Percentiles rank a stretch among this genome's conserved stretches.
These are phyloP conservation scores for Sporothrix phasma DNA, from an alignment of 2,329 filamentous ascomycete genomes.

Conservation along the genomic window DNA sequence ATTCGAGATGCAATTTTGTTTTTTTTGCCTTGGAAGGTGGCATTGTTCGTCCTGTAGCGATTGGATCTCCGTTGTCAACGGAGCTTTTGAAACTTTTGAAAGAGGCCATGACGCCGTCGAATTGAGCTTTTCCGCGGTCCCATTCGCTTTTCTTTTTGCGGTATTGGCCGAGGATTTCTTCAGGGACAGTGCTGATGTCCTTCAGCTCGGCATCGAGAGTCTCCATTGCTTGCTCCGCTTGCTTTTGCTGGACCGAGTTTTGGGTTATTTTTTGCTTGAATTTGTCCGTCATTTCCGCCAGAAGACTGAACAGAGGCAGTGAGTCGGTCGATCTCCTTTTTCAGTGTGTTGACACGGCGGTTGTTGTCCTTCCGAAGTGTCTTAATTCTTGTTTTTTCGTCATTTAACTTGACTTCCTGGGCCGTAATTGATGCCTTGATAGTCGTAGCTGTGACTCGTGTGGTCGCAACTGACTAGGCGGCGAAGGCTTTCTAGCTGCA, in stretches of 20 bases:
- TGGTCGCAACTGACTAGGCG: constrained; percentile 45
- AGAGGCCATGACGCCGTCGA: constrained; percentile 45
- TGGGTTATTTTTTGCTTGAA: constrained; percentile 65
- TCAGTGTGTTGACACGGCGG: constrained; percentile 53
- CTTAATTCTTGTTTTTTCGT: constrained; percentile 60
- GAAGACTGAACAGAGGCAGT: constrained; percentile 56
- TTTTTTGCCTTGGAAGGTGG: constrained; percentile 53
- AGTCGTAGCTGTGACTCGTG: constrained; percentile 67
- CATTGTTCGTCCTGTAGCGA: constrained; percentile 54
- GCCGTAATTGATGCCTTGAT: constrained; percentile 66
- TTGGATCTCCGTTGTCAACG: constrained; percentile 53
- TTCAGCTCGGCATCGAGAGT: constrained; percentile 50
- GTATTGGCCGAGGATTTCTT: constrained; percentile 49
- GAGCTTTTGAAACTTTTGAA: constrained; percentile 50
- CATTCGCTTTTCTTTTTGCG: constrained; percentile 43
- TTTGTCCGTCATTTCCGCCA: constrained; percentile 66
- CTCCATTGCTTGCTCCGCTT: constrained; percentile 33
- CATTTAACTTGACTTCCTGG: constrained; percentile 58
- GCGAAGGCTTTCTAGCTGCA: constrained; percentile 23
- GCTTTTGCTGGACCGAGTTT: constrained; percentile 63
- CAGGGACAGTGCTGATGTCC: constrained; percentile 52
- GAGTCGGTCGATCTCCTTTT: constrained; percentile 64
- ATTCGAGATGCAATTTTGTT: constrained; percentile 65
- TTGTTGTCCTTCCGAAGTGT: constrained; percentile 66
- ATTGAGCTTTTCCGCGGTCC: constrained; percentile 47